Evolutionary conservation across 2,329 filamentous ascomycete genomes (phyloP), one percentile per base, ranked within the genome.

Genomic region (Fusarium coffeatum): DNA sequence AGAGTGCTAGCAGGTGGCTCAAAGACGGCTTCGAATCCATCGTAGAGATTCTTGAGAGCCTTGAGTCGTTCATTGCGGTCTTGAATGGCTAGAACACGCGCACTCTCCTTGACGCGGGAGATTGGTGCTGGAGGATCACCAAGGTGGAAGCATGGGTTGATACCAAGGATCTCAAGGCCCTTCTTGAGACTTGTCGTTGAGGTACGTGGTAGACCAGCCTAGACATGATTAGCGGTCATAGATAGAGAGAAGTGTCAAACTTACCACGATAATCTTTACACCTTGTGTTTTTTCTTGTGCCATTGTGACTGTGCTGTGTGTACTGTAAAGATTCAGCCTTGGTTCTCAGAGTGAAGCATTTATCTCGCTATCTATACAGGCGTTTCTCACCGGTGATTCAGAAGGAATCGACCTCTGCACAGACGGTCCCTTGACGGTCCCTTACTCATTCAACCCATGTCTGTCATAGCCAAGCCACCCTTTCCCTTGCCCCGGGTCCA

Each of bases 131-230:
- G 68, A 47, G 68, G 68, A n/a, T 70, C 68, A 48, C 68, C 68
- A 0, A 70, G 68, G 6, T 70, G 68, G n/a, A 68, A 70, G 48
- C 68, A 71, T 16, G 68, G 66, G 2, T 41, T 25, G 7, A 71
- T 43, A 4, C 68, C 68, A 1, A 71, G 55, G 43, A 71, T 51
- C 42, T 70, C 68, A 9, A 70, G 63, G 15, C 68, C 68, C 23
- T 71, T 71, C 22, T 71, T 71, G 25, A 71, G 67, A 54, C 68
- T 71, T 32, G 68, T 71, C 3, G 68, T 71, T 20, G 68, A 71
- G 0, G 68, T 71, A 10, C 68, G 68, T 22, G 68, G 67, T 0
- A 71, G 55, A 30, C 68, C 68, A 13, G 67, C 68, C 68, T 70
- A 9, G 8, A 20, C 8, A 15, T 18, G 1, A 2, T 66, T 40